Evolutionary conservation across 345 rosid genomes (phyloP), one percentile per base, ranked within the genome.

Genomic region (Diplotaxis tenuifolia): DNA sequence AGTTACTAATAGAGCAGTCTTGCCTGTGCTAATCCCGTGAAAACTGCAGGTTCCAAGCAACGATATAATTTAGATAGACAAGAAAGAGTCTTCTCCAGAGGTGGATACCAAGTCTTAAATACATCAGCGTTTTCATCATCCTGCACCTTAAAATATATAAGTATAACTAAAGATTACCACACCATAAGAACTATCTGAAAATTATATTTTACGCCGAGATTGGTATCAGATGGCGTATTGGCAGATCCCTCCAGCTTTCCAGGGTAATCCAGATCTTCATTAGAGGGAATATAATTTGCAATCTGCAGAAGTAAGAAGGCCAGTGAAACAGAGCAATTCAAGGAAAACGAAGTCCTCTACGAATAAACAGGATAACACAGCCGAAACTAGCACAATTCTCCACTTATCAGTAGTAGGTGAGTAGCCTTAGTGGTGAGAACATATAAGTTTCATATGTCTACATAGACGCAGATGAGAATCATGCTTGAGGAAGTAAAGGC

Each of bases 1-100:
- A 53, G 22, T 21, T 34, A 68, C 11, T 53, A n/a, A 62, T 67
- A 52, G 70, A 72, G 57, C 59, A 73, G 81, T 62, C 77, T 73
- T 65, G 88, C 99, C 97, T 95, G 99, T 7, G 99, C 97, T 81
- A 95, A 78, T 64, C 99, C 97, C 71, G 97, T 95, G 84, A 95
- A 95, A 47, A 92, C 93, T 10, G 84, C 82, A 71, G 89, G 84
- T 75, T 95, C 96, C 79, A 95, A 75, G 84, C 96, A 95, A 21
- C 78, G 89, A 75, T 95, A 92, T 77, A 95, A 77, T 83, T 90
- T 95, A 14, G 97, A 89, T 68, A 95, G 96, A 86, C 90, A 85
- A 64, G 99, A 89, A 54, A 95, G 65, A 52, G 99, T 92, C 80
- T 87, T 92, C 87, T 95, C 99, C 75, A 95, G 66, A 34, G 99